Evolutionary conservation across 192 early-diverging fungal species (phyloP).

Genomic region (Glomus cerebriforme): DNA sequence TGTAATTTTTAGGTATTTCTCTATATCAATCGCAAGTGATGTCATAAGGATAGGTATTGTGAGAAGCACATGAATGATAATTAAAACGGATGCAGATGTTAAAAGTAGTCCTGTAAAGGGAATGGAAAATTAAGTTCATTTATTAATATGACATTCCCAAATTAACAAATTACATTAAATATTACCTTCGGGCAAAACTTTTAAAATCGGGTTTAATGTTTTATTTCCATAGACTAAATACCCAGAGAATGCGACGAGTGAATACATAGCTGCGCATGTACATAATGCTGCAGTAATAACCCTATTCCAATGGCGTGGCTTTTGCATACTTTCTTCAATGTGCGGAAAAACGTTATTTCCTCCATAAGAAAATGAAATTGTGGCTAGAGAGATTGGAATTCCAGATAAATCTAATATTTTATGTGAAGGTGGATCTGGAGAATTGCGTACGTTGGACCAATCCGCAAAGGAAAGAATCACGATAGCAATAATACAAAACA

Average conservation of each 20-base stretch:
- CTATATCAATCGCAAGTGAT: conserved; percentile 73
- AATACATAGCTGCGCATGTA: conserved; percentile 70
- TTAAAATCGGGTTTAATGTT: conserved; percentile 70
- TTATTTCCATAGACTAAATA: conserved; percentile 74
- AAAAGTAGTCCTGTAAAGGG: not conserved
- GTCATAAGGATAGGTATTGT: conserved; percentile 79
- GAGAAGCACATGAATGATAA: conserved; percentile 80
- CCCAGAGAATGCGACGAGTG: conserved; percentile 67
- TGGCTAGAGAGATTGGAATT: conserved; percentile 75
- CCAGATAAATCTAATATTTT: conserved; percentile 61
- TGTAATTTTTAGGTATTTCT: conserved; percentile 66
- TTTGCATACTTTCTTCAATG: conserved; percentile 80
- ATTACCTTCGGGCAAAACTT: conserved; percentile 65
- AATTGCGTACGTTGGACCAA: conserved; percentile 36
- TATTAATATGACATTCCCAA: not conserved
- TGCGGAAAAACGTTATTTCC: conserved; percentile 84
- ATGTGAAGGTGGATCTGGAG: conserved; percentile 45
- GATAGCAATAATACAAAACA: conserved; percentile 71
- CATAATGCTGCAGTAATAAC: conserved; percentile 63
- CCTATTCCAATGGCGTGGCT: conserved; percentile 66
- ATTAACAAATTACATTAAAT: not conserved
- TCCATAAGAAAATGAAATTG: conserved; percentile 82
- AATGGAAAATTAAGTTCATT: not conserved
- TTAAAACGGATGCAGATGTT: conserved; percentile 55
- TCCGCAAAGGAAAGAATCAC: conserved; percentile 60